Percentiles rank a stretch among this genome's conserved stretches.
phyloP scores from a whole-genome alignment of 1,284 basidiomycete species.

The Bjerkandera adusta region DNA sequence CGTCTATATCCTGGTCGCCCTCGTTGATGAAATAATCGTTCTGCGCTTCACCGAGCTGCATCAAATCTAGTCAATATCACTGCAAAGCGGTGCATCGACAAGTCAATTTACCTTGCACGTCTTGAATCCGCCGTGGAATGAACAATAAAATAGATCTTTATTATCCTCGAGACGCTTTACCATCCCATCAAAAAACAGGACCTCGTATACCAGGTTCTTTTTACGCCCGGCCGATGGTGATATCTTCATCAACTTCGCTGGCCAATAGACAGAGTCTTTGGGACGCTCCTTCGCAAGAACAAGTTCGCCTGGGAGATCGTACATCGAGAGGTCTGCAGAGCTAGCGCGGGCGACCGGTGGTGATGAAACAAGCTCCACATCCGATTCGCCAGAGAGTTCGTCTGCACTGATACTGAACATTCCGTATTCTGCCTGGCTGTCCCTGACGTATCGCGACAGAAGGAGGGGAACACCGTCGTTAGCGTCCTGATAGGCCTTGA shows the following conservation, averaged over 20 bases:
- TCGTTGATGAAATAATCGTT: conserved; percentile 44
- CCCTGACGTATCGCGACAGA: conserved; percentile 24
- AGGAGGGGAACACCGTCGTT: conserved; percentile 29
- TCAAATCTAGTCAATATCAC: conserved; percentile 5
- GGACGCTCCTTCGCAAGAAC: conserved; percentile 50
- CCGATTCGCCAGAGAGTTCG: conserved; percentile 10
- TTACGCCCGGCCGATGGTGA: conserved; percentile 38
- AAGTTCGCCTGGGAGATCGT: conserved; percentile 64
- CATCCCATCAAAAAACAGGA: conserved; percentile 55
- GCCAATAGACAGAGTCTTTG: conserved; percentile 52
- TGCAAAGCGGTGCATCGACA: conserved; percentile 7
- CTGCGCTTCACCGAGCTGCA: conserved; percentile 53
- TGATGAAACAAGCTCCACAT: conserved; percentile 1
- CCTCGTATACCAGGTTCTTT: conserved; percentile 41
- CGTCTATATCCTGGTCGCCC: conserved; percentile 45
- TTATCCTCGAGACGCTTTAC: conserved; percentile 36
- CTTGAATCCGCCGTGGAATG: conserved; percentile 53
- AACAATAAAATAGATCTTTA: conserved; percentile 50
- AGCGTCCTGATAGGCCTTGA: conserved; percentile 27
- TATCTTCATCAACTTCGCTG: conserved; percentile 57
- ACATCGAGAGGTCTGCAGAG: conserved; percentile 42
- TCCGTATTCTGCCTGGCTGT: neutral
- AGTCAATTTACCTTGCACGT: conserved; percentile 48
- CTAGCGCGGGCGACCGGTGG: conserved; percentile 31
- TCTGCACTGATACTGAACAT: neutral